Conservation (phyloP, 2,329 filamentous ascomycete genomes). For the Magnaporthiopsis poae region DNA sequence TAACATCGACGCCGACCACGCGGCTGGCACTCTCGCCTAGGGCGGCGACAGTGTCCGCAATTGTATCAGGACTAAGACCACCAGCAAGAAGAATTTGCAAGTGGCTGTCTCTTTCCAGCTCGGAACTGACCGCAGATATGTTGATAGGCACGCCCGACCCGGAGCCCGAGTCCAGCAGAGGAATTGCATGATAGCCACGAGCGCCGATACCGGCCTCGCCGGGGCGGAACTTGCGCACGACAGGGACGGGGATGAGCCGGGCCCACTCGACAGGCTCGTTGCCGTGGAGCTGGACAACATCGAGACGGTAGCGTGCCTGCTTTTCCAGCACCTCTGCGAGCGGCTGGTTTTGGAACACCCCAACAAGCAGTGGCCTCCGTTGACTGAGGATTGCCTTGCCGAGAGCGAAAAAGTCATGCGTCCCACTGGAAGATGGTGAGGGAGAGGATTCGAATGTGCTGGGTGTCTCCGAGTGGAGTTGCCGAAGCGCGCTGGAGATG, state of each 20-base stretch:
- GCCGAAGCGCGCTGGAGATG: constrained; percentile 70
- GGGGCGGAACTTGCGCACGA: constrained; percentile 77
- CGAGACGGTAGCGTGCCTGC: constrained; percentile 65
- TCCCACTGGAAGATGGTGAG: constrained; percentile 24
- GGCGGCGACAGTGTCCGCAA: constrained; percentile 53
- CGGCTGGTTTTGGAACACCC: constrained; percentile 88
- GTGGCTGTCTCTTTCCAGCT: constrained; percentile 58
- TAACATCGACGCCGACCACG: constrained; percentile 80
- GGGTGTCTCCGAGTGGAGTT: constrained; percentile 25
- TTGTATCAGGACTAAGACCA: constrained; percentile 71
- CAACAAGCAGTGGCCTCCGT: constrained; percentile 66
- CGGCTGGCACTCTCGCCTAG: constrained; percentile 46
- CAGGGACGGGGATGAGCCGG: constrained; percentile 76
- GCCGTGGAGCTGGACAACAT: constrained; percentile 88
- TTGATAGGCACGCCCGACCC: constrained; percentile 76
- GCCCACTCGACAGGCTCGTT: constrained; percentile 90
- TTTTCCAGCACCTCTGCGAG: constrained; percentile 71
- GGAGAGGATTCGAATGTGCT: constrained; percentile 7
- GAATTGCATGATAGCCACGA: constrained; percentile 72
- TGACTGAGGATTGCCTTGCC: constrained; percentile 22
- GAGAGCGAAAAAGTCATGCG: constrained; percentile 54
- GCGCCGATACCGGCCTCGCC: constrained; percentile 59
- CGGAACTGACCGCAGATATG: constrained; percentile 54
- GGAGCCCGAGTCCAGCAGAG: constrained; percentile 76
- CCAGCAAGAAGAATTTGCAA: constrained; percentile 74